Base-by-base conservation (phyloP, 345 rosid genomes). In the Citrus medica region DNA sequence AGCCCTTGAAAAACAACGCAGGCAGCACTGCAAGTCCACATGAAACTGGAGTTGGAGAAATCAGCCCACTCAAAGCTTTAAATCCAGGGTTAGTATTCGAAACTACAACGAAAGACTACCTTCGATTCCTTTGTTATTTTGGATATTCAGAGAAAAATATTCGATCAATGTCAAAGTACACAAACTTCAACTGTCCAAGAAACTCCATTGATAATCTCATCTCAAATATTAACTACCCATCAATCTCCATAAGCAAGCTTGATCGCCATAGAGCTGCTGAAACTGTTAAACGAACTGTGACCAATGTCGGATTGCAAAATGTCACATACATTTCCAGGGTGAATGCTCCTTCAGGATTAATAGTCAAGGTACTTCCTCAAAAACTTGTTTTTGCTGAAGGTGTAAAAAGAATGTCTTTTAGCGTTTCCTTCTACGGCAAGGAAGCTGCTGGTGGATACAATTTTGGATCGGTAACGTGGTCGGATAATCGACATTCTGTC, bases 61-160 rank as follows among this genome's bases (percentile, higher is more conserved):
- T 92, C 38, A 85, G 73, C 53, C 98, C 92, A 6, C 71, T 75
- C 5, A 83, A 75, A 76, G 97, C 98, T 33, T 86, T 90, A 21
- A 76, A 90, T 73, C 98, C 98, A 16, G 98, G 98, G 46, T 67
- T 93, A 70, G 89, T 91, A n/a, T 90, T 89, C 30, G 88, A 90
- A 80, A 90, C 93, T 66, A 86, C 87, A 32, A 76, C 73, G 0
- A 28, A 78, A 27, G 94, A 93, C 62, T 88, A 88, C 74, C 84
- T 92, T 32, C 75, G 70, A 13, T 92, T 91, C 82, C 92, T 91
- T 17, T 91, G 97, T 79, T 91, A 83, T 74, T 70, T 51, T 12
- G 91, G 95, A 25, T 92, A 87, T 65, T 69, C 94, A n/a, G 85
- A 88, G 65, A 87, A 89, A 73, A 82, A n/a, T 24, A 87, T 93